These are phyloP conservation scores for Physcomitrellopsis africana DNA, from an alignment of 225 moss, liverwort and hornwort genomes.

Conservation along the genomic window DNA sequence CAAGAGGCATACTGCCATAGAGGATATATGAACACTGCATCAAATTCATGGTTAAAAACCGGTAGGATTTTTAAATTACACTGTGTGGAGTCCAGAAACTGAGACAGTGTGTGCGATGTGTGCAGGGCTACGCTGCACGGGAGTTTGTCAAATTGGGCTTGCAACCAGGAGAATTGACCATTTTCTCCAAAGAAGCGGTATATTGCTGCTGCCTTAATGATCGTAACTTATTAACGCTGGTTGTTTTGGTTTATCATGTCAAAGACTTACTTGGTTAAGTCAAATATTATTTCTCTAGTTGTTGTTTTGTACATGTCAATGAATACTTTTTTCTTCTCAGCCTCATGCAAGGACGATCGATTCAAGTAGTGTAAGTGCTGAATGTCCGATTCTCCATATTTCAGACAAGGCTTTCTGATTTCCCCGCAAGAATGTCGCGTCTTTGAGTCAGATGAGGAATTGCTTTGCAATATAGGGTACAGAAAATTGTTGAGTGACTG, in stretches of 20 bases:
- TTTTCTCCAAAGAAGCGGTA: constrained; percentile 41
- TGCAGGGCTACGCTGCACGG: constrained; percentile 36
- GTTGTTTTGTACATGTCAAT: neutral
- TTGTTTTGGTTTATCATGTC: neutral
- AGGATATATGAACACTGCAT: neutral
- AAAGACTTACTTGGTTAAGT: neutral
- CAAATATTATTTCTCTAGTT: neutral
- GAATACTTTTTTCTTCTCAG: neutral
- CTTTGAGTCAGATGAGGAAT: neutral
- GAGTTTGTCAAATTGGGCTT: constrained; percentile 39
- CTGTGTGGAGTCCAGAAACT: neutral
- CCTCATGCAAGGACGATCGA: neutral
- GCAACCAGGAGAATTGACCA: constrained; percentile 34
- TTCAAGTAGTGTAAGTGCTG: neutral
- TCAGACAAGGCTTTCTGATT: neutral
- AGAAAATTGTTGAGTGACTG: neutral
- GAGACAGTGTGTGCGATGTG: neutral
- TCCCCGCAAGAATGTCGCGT: neutral
- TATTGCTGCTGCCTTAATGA: neutral
- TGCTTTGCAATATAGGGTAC: neutral
- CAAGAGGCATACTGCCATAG: neutral
- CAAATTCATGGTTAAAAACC: neutral
- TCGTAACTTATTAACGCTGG: neutral
- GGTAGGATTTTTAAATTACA: neutral
- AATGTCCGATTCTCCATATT: neutral